Conservation (phyloP, 345 rosid species). For the Acer negundo region DNA sequence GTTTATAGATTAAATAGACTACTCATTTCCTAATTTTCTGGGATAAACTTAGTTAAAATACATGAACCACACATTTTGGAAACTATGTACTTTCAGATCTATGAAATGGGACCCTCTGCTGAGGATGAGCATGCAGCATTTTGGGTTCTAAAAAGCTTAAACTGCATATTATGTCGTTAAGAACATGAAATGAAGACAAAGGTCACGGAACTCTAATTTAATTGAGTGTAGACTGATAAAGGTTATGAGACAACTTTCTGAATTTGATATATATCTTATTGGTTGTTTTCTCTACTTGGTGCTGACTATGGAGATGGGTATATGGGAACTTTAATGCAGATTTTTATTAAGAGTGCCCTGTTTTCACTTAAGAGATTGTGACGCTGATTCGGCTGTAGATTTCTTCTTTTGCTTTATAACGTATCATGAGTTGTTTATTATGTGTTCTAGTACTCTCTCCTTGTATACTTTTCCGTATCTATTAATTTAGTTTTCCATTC, state of each 20-base stretch:
- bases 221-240: not conserved
- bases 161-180: not conserved
- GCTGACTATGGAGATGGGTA: not conserved
- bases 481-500: conserved; percentile 1
- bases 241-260: not conserved
- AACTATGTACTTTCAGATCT: not conserved
- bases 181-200: not conserved
- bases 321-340: not conserved
- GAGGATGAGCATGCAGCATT: not conserved
- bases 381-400: not conserved
- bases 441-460: not conserved
- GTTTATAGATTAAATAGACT: not conserved
- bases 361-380: not conserved
- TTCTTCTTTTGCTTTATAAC: not conserved
- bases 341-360: not conserved
- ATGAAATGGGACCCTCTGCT: not conserved
- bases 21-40: not conserved
- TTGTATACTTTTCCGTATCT: not conserved
- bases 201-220: not conserved
- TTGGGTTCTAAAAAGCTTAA: not conserved
- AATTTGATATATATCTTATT: not conserved
- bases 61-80: not conserved
- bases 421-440: not conserved
- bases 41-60: not conserved
- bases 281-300: not conserved